Evolutionary conservation across 106 monocot genomes (phyloP), one percentile per base, ranked within the genome.

Genomic region (Dactylorhiza incarnata): DNA sequence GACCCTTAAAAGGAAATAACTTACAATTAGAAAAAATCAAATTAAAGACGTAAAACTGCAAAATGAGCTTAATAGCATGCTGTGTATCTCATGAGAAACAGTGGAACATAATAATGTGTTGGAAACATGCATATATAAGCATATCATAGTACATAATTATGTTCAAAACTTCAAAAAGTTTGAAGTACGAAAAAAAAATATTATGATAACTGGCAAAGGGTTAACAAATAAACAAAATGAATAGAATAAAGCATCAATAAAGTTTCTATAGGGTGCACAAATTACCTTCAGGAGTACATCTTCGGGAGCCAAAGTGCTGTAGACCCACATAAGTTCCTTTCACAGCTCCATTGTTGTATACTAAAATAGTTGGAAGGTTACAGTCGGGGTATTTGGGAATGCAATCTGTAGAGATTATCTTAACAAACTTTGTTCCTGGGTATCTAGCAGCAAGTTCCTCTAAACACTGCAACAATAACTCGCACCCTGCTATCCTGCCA

Each of bases 321-420:
- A 97, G 77, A 17, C 97, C 97, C 23, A 91, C 89, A 67, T 78
- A 83, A 77, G 91, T 97, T 75, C 74, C 93, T 76, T 94, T 97
- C 16, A 97, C 94, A 63, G 93, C 97, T 78, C 94, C 78, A 72
- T 89, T 91, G 48, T 97, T 87, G 71, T 97, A 97, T 52, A 97
- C 86, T 49, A 97, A 76, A 84, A 97, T 82, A 3, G 97, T 97
- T 71, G 97, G 94, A 73, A 97, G 82, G 73, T 97, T 94, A 17
- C 83, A n/a, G 71, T 97, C 97, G 15, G 93, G 97, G 55, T 97
- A 97, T 71, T 91, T 97, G 2, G 97, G 91, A 49, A 97, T 94
- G 84, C 97, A 97, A 55, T 94, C 97, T 16, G 91, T 94, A 6
- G 97, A 97, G 66, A 94, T 88, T 68, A 97, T 97, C 82, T 97